Base-by-base conservation (phyloP, 169 alveolate genomes). In the Amoebophrya sp. region DNA sequence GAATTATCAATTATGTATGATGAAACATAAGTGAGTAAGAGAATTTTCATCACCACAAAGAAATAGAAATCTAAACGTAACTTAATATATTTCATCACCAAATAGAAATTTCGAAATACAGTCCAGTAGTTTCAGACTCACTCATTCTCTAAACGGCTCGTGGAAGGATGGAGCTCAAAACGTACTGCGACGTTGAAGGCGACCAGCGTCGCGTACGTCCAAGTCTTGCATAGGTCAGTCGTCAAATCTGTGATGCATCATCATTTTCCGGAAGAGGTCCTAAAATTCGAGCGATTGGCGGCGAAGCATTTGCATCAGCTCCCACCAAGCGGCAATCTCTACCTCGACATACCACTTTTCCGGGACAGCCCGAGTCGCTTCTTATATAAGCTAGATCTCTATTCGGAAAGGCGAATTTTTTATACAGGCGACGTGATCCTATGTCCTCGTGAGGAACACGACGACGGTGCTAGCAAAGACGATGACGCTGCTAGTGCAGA, bases 181-280 rank as follows among this genome's bases (percentile, higher is more conserved):
- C 83, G 83, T 6, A 65, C 83, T 36, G 83, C 83, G 39, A 65
- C 83, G 83, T 36, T 65, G 83, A 65, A 65, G 83, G 83, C 83
- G 39, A 65, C 2, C 36, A 12, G 39, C 83, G 83, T 65, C 26
- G 18, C 38, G 39, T 65, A 65, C 83, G 83, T 26, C 38, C 83
- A 65, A 36, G 83, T 65, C 36, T 26, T 65, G 83, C 83, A 65
- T 36, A 6, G 83, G 12, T 65, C 83, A 0, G 83, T 65, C 36
- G 83, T 65, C 38, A 65, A 65, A 36, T 26, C 18, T 36, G 83
- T 65, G 83, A 29, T 65, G 33, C 83, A 65, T 29, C 83, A 36
- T 29, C 38, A 65, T 65, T 65, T 65, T 18, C 83, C 83, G 33
- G 2, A 6, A 10, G 83, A 65, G 26, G 26, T 65, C 26, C 83